phyloP scores from a whole-genome alignment of 106 monocot genomes.

The Dioscorea alata region DNA sequence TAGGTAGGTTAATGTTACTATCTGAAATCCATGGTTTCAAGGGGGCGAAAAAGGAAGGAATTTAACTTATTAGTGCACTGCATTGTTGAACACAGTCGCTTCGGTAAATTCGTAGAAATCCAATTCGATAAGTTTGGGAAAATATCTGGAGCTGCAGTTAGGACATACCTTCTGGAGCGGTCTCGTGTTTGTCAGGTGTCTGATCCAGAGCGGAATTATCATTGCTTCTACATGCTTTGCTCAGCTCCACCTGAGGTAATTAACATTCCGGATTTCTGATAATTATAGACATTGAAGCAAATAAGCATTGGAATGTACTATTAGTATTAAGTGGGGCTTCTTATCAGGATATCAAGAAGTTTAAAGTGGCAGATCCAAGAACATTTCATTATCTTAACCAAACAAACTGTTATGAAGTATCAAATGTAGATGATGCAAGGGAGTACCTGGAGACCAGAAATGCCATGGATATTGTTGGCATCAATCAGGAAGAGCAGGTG shows the following conservation, averaged over 20 bases:
- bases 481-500: constrained; percentile 63
- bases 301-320: no score
- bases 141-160: constrained; percentile 91
- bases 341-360: constrained; percentile 56
- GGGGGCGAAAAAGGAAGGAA: neutral
- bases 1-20: constrained; percentile 40
- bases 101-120: constrained; percentile 96
- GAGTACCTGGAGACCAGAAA: constrained; percentile 66
- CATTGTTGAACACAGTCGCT: constrained; percentile 50
- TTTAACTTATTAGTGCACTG: neutral
- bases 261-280: no score
- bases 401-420: constrained; percentile 61
- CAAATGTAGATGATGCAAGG: constrained; percentile 66
- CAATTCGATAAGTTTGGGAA: constrained; percentile 96
- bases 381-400: constrained; percentile 63
- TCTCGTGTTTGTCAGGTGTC: constrained; percentile 93
- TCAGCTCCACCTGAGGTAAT: constrained; percentile 87
- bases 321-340: no score
- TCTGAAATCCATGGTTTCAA: neutral
- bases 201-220: constrained; percentile 95
- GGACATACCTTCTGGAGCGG: constrained; percentile 88
- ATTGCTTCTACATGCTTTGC: constrained; percentile 97
- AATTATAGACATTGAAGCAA: no score
- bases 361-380: constrained; percentile 51
- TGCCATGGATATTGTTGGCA: constrained; percentile 74